phyloP scores from a whole-genome alignment of 2,329 filamentous ascomycete genomes.

The Septoria linicola region DNA sequence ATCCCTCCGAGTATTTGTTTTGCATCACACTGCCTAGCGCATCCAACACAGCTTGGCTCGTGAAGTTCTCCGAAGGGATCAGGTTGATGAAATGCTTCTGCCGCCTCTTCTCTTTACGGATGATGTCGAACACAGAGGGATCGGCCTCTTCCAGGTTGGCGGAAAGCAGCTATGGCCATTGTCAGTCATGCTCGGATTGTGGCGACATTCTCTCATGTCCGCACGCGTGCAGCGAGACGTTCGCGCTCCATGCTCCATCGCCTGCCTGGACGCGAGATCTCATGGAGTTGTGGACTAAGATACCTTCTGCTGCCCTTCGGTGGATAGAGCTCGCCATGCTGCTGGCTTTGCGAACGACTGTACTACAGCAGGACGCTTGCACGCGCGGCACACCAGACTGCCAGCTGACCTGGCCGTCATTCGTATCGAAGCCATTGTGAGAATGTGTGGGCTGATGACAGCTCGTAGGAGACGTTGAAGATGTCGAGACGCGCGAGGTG shows the following conservation, averaged over 20 bases:
- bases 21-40: conserved; percentile 93
- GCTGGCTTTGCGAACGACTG: conserved; percentile 35
- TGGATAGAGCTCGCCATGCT: conserved; percentile 45
- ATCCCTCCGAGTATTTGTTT: conserved; percentile 99
- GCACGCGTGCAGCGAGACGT: neutral
- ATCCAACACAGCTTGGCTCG: conserved; percentile 87
- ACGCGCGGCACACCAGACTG: conserved; percentile 37
- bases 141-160: conserved; percentile 80
- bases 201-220: neutral
- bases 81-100: conserved; percentile 99
- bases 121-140: conserved; percentile 80
- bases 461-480: neutral
- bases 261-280: too few relatives aligned
- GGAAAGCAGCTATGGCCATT: conserved; percentile 66
- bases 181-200: conserved; percentile 14
- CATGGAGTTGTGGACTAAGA: neutral
- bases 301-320: conserved; percentile 52
- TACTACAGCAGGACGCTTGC: conserved; percentile 32
- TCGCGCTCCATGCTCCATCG: too few relatives aligned
- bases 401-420: conserved; percentile 42
- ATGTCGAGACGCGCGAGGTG: neutral
- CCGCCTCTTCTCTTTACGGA: conserved; percentile 91
- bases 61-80: conserved; percentile 94
- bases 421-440: conserved; percentile 45
- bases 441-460: neutral